phyloP scores from a whole-genome alignment of 805 yeast species.

The Blastobotrys attinorum region DNA sequence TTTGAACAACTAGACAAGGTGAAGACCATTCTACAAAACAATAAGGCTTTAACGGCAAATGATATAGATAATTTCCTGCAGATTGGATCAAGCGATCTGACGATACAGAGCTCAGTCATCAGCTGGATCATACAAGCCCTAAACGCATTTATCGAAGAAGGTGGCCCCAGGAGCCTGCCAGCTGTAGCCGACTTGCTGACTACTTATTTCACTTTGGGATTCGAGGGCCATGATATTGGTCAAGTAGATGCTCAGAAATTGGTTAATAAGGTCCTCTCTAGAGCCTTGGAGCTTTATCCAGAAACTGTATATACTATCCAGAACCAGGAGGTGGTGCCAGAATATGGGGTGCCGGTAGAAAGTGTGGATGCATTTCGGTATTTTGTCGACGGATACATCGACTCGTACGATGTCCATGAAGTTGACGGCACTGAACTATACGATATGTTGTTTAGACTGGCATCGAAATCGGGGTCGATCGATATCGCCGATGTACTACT shows the following conservation, averaged over 20 bases:
- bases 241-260: neutral
- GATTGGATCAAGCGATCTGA: neutral
- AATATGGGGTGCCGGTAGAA: slow-evolving; percentile 17
- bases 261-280: slow-evolving; percentile 16
- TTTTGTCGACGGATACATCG: slow-evolving; percentile 18
- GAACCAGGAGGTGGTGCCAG: slow-evolving; percentile 15
- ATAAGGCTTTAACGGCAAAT: neutral
- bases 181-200: slow-evolving; percentile 2
- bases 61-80: neutral
- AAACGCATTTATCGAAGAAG: neutral
- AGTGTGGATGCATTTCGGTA: slow-evolving; percentile 18
- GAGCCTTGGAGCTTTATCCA: slow-evolving; percentile 21
- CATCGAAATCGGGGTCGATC: slow-evolving; percentile 21
- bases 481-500: slow-evolving; percentile 16
- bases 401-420: slow-evolving; percentile 6
- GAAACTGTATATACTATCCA: slow-evolving; percentile 14
- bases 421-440: slow-evolving; percentile 17
- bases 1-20: neutral
- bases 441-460: slow-evolving; percentile 22
- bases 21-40: neutral
- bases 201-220: neutral
- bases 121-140: neutral
- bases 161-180: neutral
- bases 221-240: slow-evolving; percentile 15
- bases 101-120: neutral